Base-by-base conservation (phyloP, 176 grass and related monocot genomes). In the Oryza meyeriana region DNA sequence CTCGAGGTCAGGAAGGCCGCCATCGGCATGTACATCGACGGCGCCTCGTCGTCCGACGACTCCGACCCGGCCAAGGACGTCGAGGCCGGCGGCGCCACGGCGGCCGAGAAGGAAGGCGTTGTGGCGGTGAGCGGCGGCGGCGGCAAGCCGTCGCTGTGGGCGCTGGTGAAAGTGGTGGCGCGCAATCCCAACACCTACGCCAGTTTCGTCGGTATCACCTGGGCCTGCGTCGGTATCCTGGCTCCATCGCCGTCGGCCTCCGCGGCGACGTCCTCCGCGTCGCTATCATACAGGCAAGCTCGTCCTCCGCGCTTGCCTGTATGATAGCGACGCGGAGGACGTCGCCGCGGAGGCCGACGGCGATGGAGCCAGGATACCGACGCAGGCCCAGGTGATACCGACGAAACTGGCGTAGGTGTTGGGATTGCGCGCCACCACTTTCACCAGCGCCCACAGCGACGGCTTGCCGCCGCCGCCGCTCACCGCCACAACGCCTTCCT, bases 351-450 rank as follows among this genome's bases (percentile, higher is more conserved):
- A n/a, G n/a, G n/a, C n/a, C n/a, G n/a, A n/a, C n/a, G n/a, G n/a
- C n/a, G n/a, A n/a, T n/a, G n/a, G n/a, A n/a, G n/a, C n/a, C n/a
- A n/a, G n/a, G n/a, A n/a, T n/a, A n/a, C n/a, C 82, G 7, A 94
- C 28, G 16, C 94, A 86, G 13, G 91, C 90, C 96, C 91, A 99
- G 61, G 89, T 85, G 80, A 99, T 80, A 36, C 96, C 96, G 28
- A 99, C 85, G 74, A 94, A 76, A 77, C 93, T 95, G 17, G 93
- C 91, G 75, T 95, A 94, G 0, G 90, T 87, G 65, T 99, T 99
- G 11, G 96, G 93, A 48, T 95, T 99, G 12, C 87, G 35, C 33
- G 86, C 86, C 85, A 99, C 96, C 72, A 78, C 88, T 83, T 92
- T 92, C 83, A 99, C 83, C 27, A 95, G 85, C 36, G 83, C 77